Percentiles rank a stretch among this genome's conserved stretches.
phyloP scores from a whole-genome alignment of 495 filamentous ascomycete species.

The Pyronema domesticum region DNA sequence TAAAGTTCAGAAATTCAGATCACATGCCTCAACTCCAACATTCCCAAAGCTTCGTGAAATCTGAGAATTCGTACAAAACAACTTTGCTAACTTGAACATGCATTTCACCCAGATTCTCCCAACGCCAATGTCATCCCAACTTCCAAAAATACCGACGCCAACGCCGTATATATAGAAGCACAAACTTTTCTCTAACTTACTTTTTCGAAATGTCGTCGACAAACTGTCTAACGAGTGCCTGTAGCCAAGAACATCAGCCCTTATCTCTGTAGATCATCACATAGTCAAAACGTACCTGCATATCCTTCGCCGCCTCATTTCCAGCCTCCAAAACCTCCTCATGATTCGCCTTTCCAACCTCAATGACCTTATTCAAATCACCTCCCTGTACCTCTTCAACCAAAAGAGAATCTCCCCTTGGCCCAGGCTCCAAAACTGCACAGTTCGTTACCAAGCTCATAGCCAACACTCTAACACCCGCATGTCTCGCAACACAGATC shows the following conservation, averaged over 20 bases:
- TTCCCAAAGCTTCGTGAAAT: too few relatives aligned
- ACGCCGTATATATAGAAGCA: too few relatives aligned
- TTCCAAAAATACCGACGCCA: too few relatives aligned
- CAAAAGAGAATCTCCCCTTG: conserved; percentile 38
- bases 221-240: conserved; percentile 19
- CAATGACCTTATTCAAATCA: conserved; percentile 39
- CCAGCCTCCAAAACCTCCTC: conserved; percentile 55
- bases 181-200: not conserved
- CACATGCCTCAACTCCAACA: too few relatives aligned
- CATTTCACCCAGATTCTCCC: too few relatives aligned
- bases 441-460: conserved; percentile 64
- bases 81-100: too few relatives aligned
- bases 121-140: too few relatives aligned
- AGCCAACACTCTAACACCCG: conserved; percentile 49
- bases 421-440: conserved; percentile 44
- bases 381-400: conserved; percentile 25
- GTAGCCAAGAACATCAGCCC: not conserved
- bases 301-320: conserved; percentile 41
- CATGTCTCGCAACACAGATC: conserved; percentile 55
- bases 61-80: too few relatives aligned
- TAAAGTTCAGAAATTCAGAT: too few relatives aligned
- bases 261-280: not conserved
- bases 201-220: conserved; percentile 14
- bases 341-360: conserved; percentile 51
- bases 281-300: conserved; percentile 33